Percentiles rank a stretch among this genome's conserved stretches.
phyloP scores from a whole-genome alignment of 1,139 yeast species.

The Yamadazyma sp. region DNA sequence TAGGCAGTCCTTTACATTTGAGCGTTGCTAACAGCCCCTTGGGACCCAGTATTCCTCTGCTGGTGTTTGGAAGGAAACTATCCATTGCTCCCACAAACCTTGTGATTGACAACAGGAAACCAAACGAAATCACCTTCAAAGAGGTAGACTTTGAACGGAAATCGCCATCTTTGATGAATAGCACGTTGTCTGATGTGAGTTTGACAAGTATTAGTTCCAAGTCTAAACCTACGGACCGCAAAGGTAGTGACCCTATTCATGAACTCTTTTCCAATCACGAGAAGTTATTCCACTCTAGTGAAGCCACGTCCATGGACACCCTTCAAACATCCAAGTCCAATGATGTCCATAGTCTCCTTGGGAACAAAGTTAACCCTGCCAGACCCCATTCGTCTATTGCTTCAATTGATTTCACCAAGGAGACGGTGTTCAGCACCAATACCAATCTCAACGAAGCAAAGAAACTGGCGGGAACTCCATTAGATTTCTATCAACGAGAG shows the following conservation, averaged over 20 bases:
- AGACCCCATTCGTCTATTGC: constrained; percentile 14
- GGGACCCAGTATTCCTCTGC: constrained; percentile 11
- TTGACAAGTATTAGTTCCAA: background rate
- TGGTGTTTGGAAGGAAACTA: constrained; percentile 22
- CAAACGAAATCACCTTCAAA: constrained; percentile 25
- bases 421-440: constrained; percentile 10
- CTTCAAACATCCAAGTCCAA: constrained; percentile 1
- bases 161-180: background rate
- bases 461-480: constrained; percentile 21
- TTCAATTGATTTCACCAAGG: constrained; percentile 14
- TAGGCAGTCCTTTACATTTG: constrained; percentile 25
- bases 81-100: constrained; percentile 31
- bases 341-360: constrained; percentile 12
- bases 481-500: constrained; percentile 57
- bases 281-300: constrained; percentile 23
- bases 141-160: constrained; percentile 26
- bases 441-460: constrained; percentile 3
- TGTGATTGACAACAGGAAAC: constrained; percentile 17
- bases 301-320: background rate
- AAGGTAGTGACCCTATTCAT: constrained; percentile 20
- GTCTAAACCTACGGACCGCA: constrained; percentile 5
- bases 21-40: background rate
- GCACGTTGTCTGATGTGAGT: background rate
- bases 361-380: constrained; percentile 8
- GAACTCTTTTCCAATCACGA: constrained; percentile 38